Evolutionary conservation across 2,329 filamentous ascomycete species (phyloP).

Genomic region (Emergomyces pasteurianus): DNA sequence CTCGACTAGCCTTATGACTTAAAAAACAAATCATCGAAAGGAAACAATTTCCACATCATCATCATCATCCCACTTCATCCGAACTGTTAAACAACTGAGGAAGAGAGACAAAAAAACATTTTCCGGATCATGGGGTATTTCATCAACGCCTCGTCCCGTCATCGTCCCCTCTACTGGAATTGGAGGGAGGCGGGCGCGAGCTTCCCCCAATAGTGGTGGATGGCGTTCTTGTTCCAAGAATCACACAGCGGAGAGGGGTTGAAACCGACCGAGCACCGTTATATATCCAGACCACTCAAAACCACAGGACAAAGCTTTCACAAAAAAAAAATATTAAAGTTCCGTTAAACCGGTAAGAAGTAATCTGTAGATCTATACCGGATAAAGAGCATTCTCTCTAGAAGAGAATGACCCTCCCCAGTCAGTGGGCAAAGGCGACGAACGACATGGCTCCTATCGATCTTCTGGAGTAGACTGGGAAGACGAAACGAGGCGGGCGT

Average conservation of each 20-base stretch:
- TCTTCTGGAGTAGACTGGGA: slow-evolving; percentile 30
- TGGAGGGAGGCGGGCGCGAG: slow-evolving; percentile 10
- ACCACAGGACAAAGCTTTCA: slow-evolving; percentile 18
- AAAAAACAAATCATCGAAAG: background rate
- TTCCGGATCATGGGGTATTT: slow-evolving; percentile 26
- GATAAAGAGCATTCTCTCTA: background rate
- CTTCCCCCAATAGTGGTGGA: slow-evolving; percentile 3
- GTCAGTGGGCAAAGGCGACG: slow-evolving; percentile 14
- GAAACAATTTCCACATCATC: background rate
- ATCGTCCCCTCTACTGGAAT: slow-evolving; percentile 20
- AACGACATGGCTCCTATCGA: slow-evolving; percentile 23
- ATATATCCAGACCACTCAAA: slow-evolving; percentile 11
- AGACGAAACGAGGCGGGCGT: slow-evolving; percentile 33
- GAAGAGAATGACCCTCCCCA: background rate
- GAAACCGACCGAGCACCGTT: background rate
- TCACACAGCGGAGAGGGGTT: slow-evolving; percentile 6
- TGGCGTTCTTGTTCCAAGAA: slow-evolving; percentile 8
- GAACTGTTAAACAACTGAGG: background rate
- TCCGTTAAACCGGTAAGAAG: background rate
- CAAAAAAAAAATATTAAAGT: slow-evolving; percentile 17
- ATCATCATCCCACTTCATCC: background rate
- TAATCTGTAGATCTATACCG: background rate
- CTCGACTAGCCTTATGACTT: background rate
- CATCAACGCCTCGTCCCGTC: slow-evolving; percentile 32
- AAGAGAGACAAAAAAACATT: slow-evolving; percentile 12